Evolutionary conservation across 1,284 basidiomycete species (phyloP), one percentile per base, ranked within the genome.

Genomic region (Schizophyllum amplum): DNA sequence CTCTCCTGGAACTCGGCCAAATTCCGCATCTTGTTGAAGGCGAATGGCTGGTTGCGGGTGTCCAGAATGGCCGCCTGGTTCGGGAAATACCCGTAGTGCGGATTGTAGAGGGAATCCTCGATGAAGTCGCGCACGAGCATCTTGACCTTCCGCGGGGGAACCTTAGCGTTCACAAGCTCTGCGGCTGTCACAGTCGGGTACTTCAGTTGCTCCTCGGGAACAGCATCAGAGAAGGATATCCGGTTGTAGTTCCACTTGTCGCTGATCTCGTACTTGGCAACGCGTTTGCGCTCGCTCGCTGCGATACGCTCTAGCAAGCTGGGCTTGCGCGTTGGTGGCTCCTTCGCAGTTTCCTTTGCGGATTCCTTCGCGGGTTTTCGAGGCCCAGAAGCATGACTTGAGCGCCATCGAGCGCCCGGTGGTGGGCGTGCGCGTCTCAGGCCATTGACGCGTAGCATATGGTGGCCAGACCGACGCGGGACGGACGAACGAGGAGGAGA

Each of bases 51-150:
- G 24, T 85, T 82, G 15, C 84, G 77, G 2, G 86, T 74, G 49
- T 85, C 80, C 71, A 96, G 92, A 63, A 97, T 96, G 51, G 85
- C 88, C 1, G 90, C 94, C 67, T 94, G 88, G 64, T 90, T 89
- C 23, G 92, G 86, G 69, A 99, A 99, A 74, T 99, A 99, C 46
- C 97, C 97, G 67, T 99, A 99, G 69, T 94, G 74, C 2, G 94
- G 95, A 67, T 99, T 98, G 75, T 99, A 99, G 49, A 99, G 73
- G 20, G 90, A 88, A 69, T 99, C 97, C 67, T 98, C 92, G 63
- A 99, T 95, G 69, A 92, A 99, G 74, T 99, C 96, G 60, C 97
- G 82, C 51, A 91, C 86, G 33, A 99, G 86, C 92, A 98, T 97
- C 69, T 92, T 92, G 53, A 95, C 94, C 55, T 82, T 76, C 21